Evolutionary conservation across 768 basidiomycete genomes (phyloP).

Genomic region (Lenzites betulinus): DNA sequence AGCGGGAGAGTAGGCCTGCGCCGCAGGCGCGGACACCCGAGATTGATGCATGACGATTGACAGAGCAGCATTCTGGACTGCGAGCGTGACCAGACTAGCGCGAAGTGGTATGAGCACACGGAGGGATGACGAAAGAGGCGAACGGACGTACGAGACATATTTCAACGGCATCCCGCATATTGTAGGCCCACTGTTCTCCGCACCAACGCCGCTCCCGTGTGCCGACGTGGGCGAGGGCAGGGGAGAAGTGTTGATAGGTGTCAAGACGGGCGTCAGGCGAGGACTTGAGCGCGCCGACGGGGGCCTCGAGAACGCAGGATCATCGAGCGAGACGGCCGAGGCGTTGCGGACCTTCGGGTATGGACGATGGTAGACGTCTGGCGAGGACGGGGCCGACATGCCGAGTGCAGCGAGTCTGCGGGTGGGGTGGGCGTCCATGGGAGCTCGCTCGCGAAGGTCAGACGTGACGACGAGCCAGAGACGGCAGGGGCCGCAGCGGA

Average conservation of each 20-base stretch:
- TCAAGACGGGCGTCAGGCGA: constrained; percentile 37
- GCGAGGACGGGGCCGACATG: constrained; percentile 30
- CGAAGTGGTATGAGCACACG: background rate
- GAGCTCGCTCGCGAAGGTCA: background rate
- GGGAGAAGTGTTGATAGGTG: constrained; percentile 21
- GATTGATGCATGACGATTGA: constrained; percentile 99
- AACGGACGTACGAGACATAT: constrained; percentile 70
- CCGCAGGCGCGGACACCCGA: constrained; percentile 79
- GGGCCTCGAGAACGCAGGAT: constrained; percentile 20
- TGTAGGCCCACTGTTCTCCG: constrained; percentile 41
- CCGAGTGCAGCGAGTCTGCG: constrained; percentile 31
- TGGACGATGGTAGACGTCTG: constrained; percentile 66
- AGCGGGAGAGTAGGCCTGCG: constrained; percentile 88
- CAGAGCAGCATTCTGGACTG: constrained; percentile 92
- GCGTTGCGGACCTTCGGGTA: constrained; percentile 50
- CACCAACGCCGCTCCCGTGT: constrained; percentile 9
- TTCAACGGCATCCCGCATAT: constrained; percentile 75
- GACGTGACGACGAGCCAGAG: background rate
- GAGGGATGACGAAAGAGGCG: constrained; percentile 12
- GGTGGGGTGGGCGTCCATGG: constrained; percentile 24
- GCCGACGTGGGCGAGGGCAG: constrained; percentile 24
- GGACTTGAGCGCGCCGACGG: constrained; percentile 26
- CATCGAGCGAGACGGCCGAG: constrained; percentile 44
- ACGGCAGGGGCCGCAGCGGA: background rate
- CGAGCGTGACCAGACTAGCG: constrained; percentile 75